Evolutionary conservation across 768 basidiomycete species (phyloP).

Genomic region (Boletus rubropictus): DNA sequence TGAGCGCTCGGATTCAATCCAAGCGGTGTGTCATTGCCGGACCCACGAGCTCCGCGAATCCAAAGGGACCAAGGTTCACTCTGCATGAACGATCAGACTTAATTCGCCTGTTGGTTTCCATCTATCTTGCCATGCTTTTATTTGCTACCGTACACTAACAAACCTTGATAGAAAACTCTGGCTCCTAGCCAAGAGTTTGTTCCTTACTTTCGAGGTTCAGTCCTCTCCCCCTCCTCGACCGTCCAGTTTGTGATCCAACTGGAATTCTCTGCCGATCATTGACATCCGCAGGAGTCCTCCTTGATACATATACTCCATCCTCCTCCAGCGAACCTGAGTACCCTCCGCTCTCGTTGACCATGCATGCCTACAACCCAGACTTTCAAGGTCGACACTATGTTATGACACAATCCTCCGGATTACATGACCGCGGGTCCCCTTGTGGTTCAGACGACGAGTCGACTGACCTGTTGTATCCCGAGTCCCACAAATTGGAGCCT

Average conservation of each 20-base stretch:
- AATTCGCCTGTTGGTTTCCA: slow-evolving; percentile 25
- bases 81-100: slow-evolving; percentile 30
- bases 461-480: slow-evolving; percentile 28
- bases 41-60: slow-evolving; percentile 33
- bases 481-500: slow-evolving; percentile 37
- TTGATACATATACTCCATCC: slow-evolving; percentile 4
- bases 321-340: slow-evolving; percentile 3
- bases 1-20: slow-evolving; percentile 31
- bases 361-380: slow-evolving; percentile 27
- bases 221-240: slow-evolving; percentile 2
- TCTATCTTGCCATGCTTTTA: slow-evolving; percentile 32
- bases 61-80: slow-evolving; percentile 25
- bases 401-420: slow-evolving; percentile 26
- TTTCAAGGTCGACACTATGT: slow-evolving; percentile 20
- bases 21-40: slow-evolving; percentile 27
- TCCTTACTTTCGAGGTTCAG: slow-evolving; percentile 17
- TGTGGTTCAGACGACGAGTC: slow-evolving; percentile 54
- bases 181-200: slow-evolving; percentile 12
- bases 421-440: slow-evolving; percentile 45
- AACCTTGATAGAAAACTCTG: slow-evolving; percentile 24
- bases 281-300: slow-evolving; percentile 15
- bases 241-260: slow-evolving; percentile 27
- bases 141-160: slow-evolving; percentile 26
- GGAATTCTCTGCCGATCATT: slow-evolving; percentile 25
- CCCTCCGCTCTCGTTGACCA: slow-evolving; percentile 11